Base-by-base conservation (phyloP, 148 eudicot genomes). In the Pouteria glomerata region DNA sequence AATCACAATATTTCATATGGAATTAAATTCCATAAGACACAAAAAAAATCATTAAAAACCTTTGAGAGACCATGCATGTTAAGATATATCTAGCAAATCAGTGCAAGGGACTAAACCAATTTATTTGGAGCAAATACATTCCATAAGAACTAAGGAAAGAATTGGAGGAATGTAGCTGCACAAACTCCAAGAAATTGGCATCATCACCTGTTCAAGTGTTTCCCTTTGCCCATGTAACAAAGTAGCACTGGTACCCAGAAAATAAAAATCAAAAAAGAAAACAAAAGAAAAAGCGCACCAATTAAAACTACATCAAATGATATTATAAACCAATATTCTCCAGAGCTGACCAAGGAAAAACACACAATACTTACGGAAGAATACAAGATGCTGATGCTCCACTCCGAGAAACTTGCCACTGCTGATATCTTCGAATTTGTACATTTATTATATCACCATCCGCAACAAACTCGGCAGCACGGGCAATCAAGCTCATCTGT, bases 401-500 rank as follows among this genome's bases (percentile, higher is more conserved):
- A 87, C 85, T 82, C 75, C 77, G 99, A 75, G 94, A 91, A 72
- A 95, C 96, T 78, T 95, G 98, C 99, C 99, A 95, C 75, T 92
- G 96, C 27, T 90, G 85, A 66, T 86, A 84, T 85, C 99, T 89
- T 73, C 99, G 86, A 55, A 95, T 95, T 76, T 95, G 99, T 42
- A 91, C 97, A 84, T 95, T 95, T 35, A 89, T 76, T 63, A 95
- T 88, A 83, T 95, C 99, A 77, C 96, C 97, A 78, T 89, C 86
- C 45, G 88, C 97, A 89, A 95, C 87, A 58, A 97, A 95, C 69
- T 92, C 99, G 37, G 99, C 99, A 63, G 93, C 90, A 61, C 87
- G 97, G 63, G 99, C 88, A 76, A 95, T 74, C 62, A 86, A 74
- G 77, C 48, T 78, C 90, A 95, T 82, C 72, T 96, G 77, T 82